Evolutionary conservation across 164 flowering plant genomes (phyloP).

Genomic region (Malania oleifera): DNA sequence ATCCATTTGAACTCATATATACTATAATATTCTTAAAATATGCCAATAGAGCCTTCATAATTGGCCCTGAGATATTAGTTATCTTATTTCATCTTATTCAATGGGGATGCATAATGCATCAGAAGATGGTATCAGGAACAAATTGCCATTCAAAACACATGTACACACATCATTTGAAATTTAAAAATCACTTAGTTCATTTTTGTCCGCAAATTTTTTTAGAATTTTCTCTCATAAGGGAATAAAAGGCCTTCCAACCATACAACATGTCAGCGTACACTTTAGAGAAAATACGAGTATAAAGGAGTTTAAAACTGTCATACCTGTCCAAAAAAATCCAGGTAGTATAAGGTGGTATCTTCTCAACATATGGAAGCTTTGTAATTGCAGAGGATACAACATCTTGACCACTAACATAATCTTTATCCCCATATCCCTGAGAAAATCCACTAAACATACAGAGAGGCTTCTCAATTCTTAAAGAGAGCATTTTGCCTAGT

Average conservation of each 20-base stretch:
- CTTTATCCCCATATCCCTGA: conserved; percentile 55
- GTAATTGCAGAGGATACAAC: conserved; percentile 29
- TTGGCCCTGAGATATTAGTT: too few species aligned
- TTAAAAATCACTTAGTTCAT: neutral
- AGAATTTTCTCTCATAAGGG: neutral
- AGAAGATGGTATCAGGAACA: neutral
- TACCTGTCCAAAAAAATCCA: conserved; percentile 94
- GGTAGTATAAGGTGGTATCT: conserved; percentile 82
- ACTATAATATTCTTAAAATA: neutral
- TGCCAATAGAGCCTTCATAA: too few species aligned
- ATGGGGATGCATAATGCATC: neutral
- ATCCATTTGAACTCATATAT: neutral
- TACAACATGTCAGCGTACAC: too few species aligned
- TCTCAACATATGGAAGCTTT: conserved; percentile 67
- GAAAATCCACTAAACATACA: conserved; percentile 37
- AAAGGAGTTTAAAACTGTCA: neutral
- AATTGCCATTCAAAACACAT: neutral
- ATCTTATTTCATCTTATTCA: neutral
- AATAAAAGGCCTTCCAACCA: neutral
- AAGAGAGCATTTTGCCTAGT: conserved; percentile 39
- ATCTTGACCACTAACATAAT: conserved; percentile 42
- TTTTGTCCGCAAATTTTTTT: too few species aligned
- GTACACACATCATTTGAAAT: neutral
- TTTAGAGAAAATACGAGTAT: neutral
- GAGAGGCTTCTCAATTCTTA: conserved; percentile 45